Base-by-base conservation (phyloP, 2,329 filamentous ascomycete genomes). In the Penicillium sp. region DNA sequence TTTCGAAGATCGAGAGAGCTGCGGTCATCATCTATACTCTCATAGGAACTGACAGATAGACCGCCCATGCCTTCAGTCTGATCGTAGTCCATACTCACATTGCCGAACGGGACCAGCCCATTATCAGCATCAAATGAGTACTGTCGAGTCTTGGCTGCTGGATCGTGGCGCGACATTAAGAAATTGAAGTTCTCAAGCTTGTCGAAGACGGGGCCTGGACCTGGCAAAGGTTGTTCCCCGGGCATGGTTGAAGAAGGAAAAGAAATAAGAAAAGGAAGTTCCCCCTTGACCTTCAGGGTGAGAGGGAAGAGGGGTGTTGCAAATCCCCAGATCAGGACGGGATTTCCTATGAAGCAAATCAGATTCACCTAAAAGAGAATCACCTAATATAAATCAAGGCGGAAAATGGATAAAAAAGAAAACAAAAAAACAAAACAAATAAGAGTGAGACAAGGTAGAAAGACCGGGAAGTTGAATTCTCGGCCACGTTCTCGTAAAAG, bases 21-120 rank as follows among this genome's bases (percentile, higher is more conserved):
- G 56, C 70, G 72, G 40, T 75, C 73, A 58, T 75, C 73, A 18
- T 75, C 73, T 56, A 75, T 69, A 56, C 72, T 74, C 47, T 75
- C 73, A 59, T 75, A 75, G 34, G 73, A 75, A 59, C 72, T 75
- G 63, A 75, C 73, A 31, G 73, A 75, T 11, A 75, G 57, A 22
- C 73, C 73, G 32, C 73, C 73, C 66, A 75, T 68, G 49, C 73
- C 73, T 53, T 75, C 73, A 2, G 73, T 75, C 52, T 73, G 73
- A 49, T 75, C 73, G 54, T 74, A 74, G 52, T 75, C 70, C 70
- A 74, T 72, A 50, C 66, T 70, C 58, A 69, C 57, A 51, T 69
- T 71, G 56, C 66, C 57, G 43, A 70, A 64, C 31, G 70, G 65
- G 50, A 67, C 64, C 61, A 72, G 63, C 56, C 66, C 67, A 26